Evolutionary conservation across 2,329 filamentous ascomycete species (phyloP), one percentile per base, ranked within the genome.

Genomic region (Lecanosticta acicola): DNA sequence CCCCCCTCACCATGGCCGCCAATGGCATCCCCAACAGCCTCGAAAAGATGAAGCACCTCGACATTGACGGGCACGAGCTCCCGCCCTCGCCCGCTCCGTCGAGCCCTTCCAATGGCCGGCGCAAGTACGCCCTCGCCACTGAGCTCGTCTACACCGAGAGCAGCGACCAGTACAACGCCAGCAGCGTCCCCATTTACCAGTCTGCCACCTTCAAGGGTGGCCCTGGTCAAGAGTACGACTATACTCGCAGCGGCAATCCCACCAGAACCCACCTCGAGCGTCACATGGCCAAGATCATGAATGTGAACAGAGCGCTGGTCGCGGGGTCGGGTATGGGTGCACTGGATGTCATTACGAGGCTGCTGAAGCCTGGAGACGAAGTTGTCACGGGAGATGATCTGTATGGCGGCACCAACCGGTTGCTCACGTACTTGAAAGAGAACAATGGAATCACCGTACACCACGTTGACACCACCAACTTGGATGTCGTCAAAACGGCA

Each of bases 201-300:
- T 94, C 88, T 39, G 94, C 93, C 39, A 98, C 93, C 32, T 98
- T 98, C 76, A 98, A 98, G 72, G 93, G 97, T 29, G 63, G 63
- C 9, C 88, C 87, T 49, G 85, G 81, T 57, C 75, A 80, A 63
- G 90, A 97, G 69, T 98, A 97, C 70, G 93, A 98, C 73, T 98
- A 98, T 74, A 97, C 93, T 49, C 87, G 94, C 51, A 97, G 90
- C 29, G 93, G 93, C 46, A 98, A 98, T 67, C 93, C 93, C 14
- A 98, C 93, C 48, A 81, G 93, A 55, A 94, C 91, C 26, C 93
- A 98, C 64, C 80, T 98, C 53, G 93, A 98, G 73, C 83, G 91
- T 48, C 93, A 98, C 69, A 76, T 98, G 59, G 93, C 94, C 63
- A 98, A 98, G 79, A 94, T 98, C 66, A 98, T 98, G 94, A 90